Evolutionary conservation across 768 basidiomycete genomes (phyloP).

Genomic region (Panus rudis): DNA sequence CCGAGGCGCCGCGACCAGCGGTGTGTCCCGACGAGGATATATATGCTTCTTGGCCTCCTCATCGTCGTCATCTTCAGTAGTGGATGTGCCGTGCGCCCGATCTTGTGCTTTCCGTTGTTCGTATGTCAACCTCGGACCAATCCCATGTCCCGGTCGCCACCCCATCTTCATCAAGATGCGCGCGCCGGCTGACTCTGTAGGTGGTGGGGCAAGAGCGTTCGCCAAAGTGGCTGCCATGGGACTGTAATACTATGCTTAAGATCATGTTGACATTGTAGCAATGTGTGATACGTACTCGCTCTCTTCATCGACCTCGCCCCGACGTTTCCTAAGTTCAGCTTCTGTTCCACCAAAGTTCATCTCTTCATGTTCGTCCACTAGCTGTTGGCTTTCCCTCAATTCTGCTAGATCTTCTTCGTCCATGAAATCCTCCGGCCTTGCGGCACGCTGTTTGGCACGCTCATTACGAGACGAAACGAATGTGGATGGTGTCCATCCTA

Average conservation of each 20-base stretch:
- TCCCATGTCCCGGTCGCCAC: slow-evolving; percentile 88
- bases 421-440: slow-evolving; percentile 93
- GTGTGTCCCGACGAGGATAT: slow-evolving; percentile 79
- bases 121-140: slow-evolving; percentile 83
- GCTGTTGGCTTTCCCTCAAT: slow-evolving; percentile 59
- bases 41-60: slow-evolving; percentile 83
- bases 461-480: slow-evolving; percentile 86
- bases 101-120: slow-evolving; percentile 71
- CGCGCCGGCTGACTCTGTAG: slow-evolving; percentile 76
- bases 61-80: slow-evolving; percentile 45
- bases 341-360: slow-evolving; percentile 61
- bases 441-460: slow-evolving; percentile 54
- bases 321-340: slow-evolving; percentile 32
- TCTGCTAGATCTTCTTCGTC: slow-evolving; percentile 96
- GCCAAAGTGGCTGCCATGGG: slow-evolving; percentile 58
- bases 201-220: slow-evolving; percentile 61
- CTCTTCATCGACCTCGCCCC: slow-evolving; percentile 32
- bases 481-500: slow-evolving; percentile 92
- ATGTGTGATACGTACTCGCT: slow-evolving; percentile 42
- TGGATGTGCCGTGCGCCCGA: slow-evolving; percentile 34
- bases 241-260: slow-evolving; percentile 29
- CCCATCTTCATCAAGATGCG: slow-evolving; percentile 92
- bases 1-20: slow-evolving; percentile 48
- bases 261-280: background rate
- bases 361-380: slow-evolving; percentile 77